A percentile compares a stretch with the other conserved stretches of the same genome.
phyloP scores from a whole-genome alignment of 192 early-diverging fungal genomes.

The Umbelopsis sp. region DNA sequence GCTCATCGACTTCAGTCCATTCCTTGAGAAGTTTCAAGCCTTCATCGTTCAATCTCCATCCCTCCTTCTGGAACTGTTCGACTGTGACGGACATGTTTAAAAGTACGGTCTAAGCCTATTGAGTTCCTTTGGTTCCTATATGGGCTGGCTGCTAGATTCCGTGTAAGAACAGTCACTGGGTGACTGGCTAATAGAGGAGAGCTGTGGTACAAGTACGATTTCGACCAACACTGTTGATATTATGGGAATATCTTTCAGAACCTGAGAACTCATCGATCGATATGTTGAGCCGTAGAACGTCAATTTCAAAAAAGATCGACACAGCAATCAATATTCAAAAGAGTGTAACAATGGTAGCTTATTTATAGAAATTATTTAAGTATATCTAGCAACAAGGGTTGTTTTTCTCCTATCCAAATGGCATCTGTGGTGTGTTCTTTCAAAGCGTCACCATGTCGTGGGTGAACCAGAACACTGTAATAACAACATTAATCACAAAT shows the following conservation, averaged over 20 bases:
- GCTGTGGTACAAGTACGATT: too few relatives aligned
- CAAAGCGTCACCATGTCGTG: conserved; percentile 17
- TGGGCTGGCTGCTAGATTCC: too few relatives aligned
- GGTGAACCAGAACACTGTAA: conserved; percentile 24
- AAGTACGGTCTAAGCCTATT: too few relatives aligned
- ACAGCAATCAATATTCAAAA: too few relatives aligned
- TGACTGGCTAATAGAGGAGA: too few relatives aligned
- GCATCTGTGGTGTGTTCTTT: conserved; percentile 28
- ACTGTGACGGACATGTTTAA: neutral
- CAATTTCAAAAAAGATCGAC: too few relatives aligned
- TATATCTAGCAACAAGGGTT: conserved; percentile 12
- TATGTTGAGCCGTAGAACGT: too few relatives aligned
- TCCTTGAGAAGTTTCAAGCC: conserved; percentile 25
- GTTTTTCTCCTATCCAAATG: conserved; percentile 30
- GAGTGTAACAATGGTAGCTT: neutral
- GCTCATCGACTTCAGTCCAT: conserved; percentile 8
- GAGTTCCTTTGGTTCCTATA: too few relatives aligned
- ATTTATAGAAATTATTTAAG: neutral
- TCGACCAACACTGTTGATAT: too few relatives aligned
- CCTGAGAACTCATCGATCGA: too few relatives aligned
- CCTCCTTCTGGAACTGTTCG: conserved; percentile 26
- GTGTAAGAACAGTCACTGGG: too few relatives aligned
- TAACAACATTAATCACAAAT: neutral
- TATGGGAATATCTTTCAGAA: too few relatives aligned
- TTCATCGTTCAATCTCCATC: conserved; percentile 29